Conservation (phyloP, 2,329 filamentous ascomycete genomes). For the Arthroderma uncinatum region DNA sequence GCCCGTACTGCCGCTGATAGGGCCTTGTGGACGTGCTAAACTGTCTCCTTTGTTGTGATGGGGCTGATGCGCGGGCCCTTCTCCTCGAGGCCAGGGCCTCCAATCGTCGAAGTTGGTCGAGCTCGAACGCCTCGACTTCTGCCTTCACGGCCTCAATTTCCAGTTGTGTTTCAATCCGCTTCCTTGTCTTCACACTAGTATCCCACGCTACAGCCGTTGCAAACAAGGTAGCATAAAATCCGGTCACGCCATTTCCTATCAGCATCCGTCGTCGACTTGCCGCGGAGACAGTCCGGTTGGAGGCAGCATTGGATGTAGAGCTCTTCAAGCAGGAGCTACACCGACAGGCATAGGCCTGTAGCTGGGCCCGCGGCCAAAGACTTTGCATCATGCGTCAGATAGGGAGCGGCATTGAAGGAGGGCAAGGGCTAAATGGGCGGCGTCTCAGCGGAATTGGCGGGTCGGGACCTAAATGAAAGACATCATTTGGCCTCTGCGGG, state of each 20-base stretch:
- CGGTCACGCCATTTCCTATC: conserved; percentile 34
- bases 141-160: conserved; percentile 35
- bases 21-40: background rate
- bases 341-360: conserved; percentile 29
- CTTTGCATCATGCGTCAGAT: conserved; percentile 32
- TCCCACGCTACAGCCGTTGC: conserved; percentile 33
- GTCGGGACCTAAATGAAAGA: background rate
- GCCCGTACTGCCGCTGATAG: background rate
- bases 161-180: conserved; percentile 31
- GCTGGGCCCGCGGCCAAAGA: conserved; percentile 34
- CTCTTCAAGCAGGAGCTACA: conserved; percentile 34
- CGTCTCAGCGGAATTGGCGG: too few relatives aligned
- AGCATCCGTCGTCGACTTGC: conserved; percentile 30
- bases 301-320: conserved; percentile 23
- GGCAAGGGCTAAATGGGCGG: background rate
- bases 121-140: conserved; percentile 30
- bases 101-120: conserved; percentile 30
- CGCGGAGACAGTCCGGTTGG: conserved; percentile 27
- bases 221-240: conserved; percentile 36
- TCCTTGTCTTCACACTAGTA: conserved; percentile 30
- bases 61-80: conserved; percentile 15
- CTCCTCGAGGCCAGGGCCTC: conserved; percentile 23
- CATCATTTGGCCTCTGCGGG: background rate
- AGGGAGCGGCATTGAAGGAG: background rate
- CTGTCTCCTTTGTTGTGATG: conserved; percentile 18